Evolutionary conservation across 805 yeast genomes (phyloP).

Genomic region (Candida orba): DNA sequence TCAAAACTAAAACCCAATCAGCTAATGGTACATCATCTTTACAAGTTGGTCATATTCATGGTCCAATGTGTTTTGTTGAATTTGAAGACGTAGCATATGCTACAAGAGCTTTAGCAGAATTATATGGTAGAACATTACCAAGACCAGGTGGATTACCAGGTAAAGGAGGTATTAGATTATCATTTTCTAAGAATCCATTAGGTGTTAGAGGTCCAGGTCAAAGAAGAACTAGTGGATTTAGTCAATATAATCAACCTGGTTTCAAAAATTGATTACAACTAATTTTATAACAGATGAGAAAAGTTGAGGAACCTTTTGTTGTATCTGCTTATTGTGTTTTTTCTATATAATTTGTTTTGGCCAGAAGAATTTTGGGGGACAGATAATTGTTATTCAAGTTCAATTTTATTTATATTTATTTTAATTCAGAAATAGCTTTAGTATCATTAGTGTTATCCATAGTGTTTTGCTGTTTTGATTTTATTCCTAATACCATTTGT

Average conservation of each 20-base stretch:
- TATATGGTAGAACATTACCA: slow-evolving; percentile 88
- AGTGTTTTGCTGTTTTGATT: too few relatives aligned
- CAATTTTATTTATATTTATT: too few relatives aligned
- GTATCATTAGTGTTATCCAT: too few relatives aligned
- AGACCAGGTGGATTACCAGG: slow-evolving; percentile 61
- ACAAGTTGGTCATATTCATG: slow-evolving; percentile 47
- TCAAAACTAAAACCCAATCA: slow-evolving; percentile 61
- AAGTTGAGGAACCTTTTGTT: not conserved
- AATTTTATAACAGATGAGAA: not conserved
- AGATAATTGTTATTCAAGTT: too few relatives aligned
- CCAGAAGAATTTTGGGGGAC: too few relatives aligned
- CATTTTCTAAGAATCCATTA: slow-evolving; percentile 92
- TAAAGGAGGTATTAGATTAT: slow-evolving; percentile 91
- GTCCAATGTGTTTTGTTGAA: slow-evolving; percentile 99
- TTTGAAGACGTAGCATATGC: slow-evolving; percentile 95
- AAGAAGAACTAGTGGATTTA: slow-evolving; percentile 31
- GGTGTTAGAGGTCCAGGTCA: slow-evolving; percentile 81
- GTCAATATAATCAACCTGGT: slow-evolving; percentile 6
- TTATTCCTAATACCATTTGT: too few relatives aligned
- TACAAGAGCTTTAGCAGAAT: slow-evolving; percentile 85
- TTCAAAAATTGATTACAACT: slow-evolving; percentile 8
- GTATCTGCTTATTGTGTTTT: not conserved
- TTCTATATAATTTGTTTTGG: too few relatives aligned
- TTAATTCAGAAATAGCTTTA: too few relatives aligned
- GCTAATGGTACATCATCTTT: slow-evolving; percentile 27